Evolutionary conservation across 139 green algal species (phyloP), one percentile per base, ranked within the genome.

Genomic region (Haematococcus lacustris): DNA sequence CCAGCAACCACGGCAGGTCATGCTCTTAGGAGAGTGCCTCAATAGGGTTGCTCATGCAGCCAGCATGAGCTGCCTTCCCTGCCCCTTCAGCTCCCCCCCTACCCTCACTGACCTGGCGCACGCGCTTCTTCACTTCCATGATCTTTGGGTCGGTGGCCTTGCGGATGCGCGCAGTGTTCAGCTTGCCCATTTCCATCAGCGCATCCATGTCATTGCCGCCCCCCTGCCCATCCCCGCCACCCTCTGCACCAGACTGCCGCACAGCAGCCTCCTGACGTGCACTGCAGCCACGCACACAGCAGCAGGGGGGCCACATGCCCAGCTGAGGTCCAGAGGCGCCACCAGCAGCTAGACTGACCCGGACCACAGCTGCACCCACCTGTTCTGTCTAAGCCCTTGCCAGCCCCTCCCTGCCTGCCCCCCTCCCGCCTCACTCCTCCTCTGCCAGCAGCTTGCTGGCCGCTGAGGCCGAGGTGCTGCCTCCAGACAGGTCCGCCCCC

Each of bases 171-270:
- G 81, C 84, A 25, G 81, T 86, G 79, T 87, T 89, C 51, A 87
- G 76, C 77, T 87, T 86, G 67, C 79, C 75, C 81, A 89, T 87
- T n/a, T 89, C 84, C 69, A 75, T 74, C 1, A 86, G 17, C 0
- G 76, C 67, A 34, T 83, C 78, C 41, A 71, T 43, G 34, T 51
- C 34, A 13, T 35, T 76, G 30, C 67, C 21, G n/a, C n/a, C n/a
- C n/a, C n/a, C n/a, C 68, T 64, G 37, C n/a, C 3, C 21, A 32
- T 71, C 71, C 28, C 50, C 65, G 41, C 65, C 65, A 3, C 64
- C 71, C 3, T 40, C 38, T 30, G 38, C 38, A 35, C 39, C 59
- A 6, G 9, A 57, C 13, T 38, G 66, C 7, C n/a, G n/a, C n/a
- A n/a, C n/a, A n/a, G n/a, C n/a, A n/a, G n/a, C n/a, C n/a, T n/a